Percentiles rank a stretch among this genome's conserved stretches.
These are phyloP conservation scores for Effrenium voratum DNA, from an alignment of 73 alveolate genomes.

Conservation along the genomic window DNA sequence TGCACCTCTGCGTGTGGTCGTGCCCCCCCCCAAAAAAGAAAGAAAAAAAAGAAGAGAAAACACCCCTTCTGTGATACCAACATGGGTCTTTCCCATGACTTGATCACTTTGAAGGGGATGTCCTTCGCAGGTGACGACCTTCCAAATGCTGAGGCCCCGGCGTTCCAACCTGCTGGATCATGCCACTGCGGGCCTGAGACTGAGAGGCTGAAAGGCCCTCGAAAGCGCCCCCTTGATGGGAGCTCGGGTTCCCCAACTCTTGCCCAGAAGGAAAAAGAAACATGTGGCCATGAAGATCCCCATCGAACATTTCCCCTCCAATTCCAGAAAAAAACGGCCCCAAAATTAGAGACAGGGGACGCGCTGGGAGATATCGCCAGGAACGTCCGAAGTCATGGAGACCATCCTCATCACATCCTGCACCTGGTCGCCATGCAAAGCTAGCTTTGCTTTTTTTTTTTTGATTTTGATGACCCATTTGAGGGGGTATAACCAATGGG, in stretches of 20 bases:
- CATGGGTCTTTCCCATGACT: no score
- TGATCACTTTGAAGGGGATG: no score
- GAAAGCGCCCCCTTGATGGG: neutral
- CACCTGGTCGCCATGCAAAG: neutral
- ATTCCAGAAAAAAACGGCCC: neutral
- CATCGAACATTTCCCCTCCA: neutral
- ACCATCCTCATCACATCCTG: conserved; percentile 62
- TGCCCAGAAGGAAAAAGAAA: neutral
- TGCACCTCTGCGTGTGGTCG: neutral
- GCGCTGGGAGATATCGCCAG: conserved; percentile 82
- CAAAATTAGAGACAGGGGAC: neutral
- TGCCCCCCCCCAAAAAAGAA: neutral
- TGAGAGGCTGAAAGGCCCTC: neutral
- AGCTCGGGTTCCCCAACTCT: neutral
- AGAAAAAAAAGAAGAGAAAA: no score
- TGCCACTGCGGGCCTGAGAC: conserved; percentile 37
- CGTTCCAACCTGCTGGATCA: conserved; percentile 75
- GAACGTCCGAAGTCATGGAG: conserved; percentile 54
- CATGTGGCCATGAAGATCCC: neutral
- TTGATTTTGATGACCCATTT: no score
- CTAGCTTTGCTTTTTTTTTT: no score
- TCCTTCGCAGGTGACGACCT: no score
- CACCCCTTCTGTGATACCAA: no score
- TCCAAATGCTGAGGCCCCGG: neutral
- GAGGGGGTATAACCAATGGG: no score